Conservation (phyloP, 192 early-diverging fungal species). For the Cetraspora pellucida region DNA sequence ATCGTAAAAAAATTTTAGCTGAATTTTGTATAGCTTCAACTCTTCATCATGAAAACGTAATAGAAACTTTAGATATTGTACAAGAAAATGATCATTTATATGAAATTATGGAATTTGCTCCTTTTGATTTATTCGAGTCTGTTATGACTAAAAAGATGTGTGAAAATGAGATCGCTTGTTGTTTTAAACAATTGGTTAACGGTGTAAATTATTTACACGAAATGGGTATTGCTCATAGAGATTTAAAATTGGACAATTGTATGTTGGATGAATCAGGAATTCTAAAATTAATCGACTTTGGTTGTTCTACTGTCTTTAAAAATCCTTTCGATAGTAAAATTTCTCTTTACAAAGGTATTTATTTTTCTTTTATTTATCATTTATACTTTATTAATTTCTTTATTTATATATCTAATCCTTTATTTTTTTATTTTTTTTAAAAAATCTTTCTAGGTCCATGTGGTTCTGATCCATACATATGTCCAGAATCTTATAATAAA, state of each 20-base stretch:
- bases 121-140: constrained; percentile 82
- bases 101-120: constrained; percentile 91
- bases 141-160: constrained; percentile 78
- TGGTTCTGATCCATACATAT: constrained; percentile 96
- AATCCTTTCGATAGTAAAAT: constrained; percentile 74
- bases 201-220: constrained; percentile 88
- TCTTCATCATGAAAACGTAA: constrained; percentile 75
- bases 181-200: constrained; percentile 79
- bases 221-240: constrained; percentile 91
- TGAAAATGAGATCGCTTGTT: constrained; percentile 81
- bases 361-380: constrained; percentile 45
- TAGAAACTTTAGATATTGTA: constrained; percentile 77
- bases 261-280: constrained; percentile 72
- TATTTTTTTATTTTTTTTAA: constrained; percentile 53
- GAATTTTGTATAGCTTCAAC: constrained; percentile 84
- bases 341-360: constrained; percentile 47
- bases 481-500: constrained; percentile 77
- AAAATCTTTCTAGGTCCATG: constrained; percentile 66
- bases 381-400: neutral
- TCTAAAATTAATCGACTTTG: constrained; percentile 96
- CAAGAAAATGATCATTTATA: constrained; percentile 66
- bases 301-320: constrained; percentile 86
- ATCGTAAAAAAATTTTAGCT: constrained; percentile 80
- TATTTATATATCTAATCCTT: constrained; percentile 34
- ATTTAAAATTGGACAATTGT: constrained; percentile 90